Evolutionary conservation across 2,329 filamentous ascomycete species (phyloP), one percentile per base, ranked within the genome.

Genomic region (Cladosporium oxysporum): DNA sequence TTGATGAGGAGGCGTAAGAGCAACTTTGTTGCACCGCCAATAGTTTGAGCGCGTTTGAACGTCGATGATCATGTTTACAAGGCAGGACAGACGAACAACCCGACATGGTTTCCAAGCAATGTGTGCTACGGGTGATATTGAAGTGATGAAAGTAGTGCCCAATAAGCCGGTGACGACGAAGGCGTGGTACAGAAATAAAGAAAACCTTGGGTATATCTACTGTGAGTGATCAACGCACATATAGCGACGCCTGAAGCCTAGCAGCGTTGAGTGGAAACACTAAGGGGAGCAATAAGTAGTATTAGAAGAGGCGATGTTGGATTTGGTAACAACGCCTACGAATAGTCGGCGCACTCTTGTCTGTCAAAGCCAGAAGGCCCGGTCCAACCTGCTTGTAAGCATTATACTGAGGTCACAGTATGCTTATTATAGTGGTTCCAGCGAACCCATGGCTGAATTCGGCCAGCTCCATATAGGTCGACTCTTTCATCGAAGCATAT

Each of bases 401-500:
- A 3, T 2, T 18, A 21, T 47, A 4, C 18, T 6, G 18, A 47
- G n/a, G 10, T 23, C n/a, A 8, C 21, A 33, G 33, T 8, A 21
- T 21, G 0, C 10, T 5, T 2, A 21, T 47, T 1, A 6, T 3
- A 1, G 10, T 47, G 7, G 5, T 47, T n/a, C 41, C 2, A 3
- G 8, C 21, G 41, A 21, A n/a, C 28, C 60, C 60, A 62, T 16
- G 44, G 5, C 3, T 33, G 3, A 7, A 33, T 62, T 14, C 4
- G 2, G 14, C 10, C 29, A 18, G 47, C 29, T 33, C 60, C 47
- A 8, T 62, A 18, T 23, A 62, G n/a, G 4, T 23, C 5, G 1
- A 62, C 33, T 7, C 60, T 31, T 16, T 62, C 60, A 28, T 62
- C 60, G n/a, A 62, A 62, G 21, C 60, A 62, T 16, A 55, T 14